Percentiles rank a stretch among this genome's conserved stretches.
Conservation (phyloP, 1,284 basidiomycete genomes). For the Sporisorium sorghi region DNA sequence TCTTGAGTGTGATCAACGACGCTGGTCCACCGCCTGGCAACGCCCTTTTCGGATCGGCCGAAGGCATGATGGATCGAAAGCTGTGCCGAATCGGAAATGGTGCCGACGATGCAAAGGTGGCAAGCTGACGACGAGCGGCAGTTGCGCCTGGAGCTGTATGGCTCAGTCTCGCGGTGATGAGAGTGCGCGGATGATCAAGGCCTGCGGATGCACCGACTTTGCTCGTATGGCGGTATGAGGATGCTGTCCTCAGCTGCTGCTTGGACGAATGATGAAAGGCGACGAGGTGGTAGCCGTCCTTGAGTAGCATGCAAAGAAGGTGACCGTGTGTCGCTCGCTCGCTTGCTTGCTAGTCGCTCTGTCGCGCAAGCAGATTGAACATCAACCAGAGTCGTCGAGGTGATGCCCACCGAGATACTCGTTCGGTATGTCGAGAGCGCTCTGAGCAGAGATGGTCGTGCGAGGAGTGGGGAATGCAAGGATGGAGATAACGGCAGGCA, state of each 20-base stretch:
- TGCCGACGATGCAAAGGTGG: conserved; percentile 11
- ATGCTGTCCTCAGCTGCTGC: background rate
- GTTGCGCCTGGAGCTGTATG: background rate
- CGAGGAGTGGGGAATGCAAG: background rate
- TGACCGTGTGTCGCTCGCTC: no score
- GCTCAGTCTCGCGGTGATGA: background rate
- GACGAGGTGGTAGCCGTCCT: background rate
- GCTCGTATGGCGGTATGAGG: background rate
- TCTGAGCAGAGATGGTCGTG: background rate
- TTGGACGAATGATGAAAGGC: conserved; percentile 5
- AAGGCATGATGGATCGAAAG: conserved; percentile 20
- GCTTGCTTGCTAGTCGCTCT: background rate
- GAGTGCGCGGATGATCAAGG: background rate
- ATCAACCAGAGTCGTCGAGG: background rate
- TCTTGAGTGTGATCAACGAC: conserved; percentile 54
- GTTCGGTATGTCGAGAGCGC: background rate
- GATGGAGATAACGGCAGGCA: background rate
- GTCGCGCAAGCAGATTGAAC: background rate
- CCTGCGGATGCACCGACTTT: background rate
- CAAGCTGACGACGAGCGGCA: background rate
- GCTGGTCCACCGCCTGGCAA: conserved; percentile 48
- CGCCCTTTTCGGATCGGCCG: conserved; percentile 27
- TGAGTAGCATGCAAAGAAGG: conserved; percentile 1
- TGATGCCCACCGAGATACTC: background rate
- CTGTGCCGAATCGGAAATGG: background rate